Evolutionary conservation across 2,329 filamentous ascomycete genomes (phyloP), one percentile per base, ranked within the genome.

Genomic region (Westerdykella sp.): DNA sequence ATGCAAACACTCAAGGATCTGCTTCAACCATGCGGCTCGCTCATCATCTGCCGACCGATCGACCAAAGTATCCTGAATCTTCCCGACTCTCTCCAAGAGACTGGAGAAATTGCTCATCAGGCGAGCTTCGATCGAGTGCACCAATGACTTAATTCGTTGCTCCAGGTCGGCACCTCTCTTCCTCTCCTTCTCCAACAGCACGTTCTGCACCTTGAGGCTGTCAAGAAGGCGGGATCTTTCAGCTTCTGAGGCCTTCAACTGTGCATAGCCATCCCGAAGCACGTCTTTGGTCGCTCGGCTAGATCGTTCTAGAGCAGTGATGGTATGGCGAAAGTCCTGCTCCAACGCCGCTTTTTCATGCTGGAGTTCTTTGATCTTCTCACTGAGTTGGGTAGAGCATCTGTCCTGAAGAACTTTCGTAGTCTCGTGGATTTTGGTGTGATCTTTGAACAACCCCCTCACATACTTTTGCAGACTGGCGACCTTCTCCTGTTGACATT

Each of bases 371-470:
- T 42, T 28, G 14, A 60, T 49, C 30, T 55, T 54, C 2, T 45
- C 44, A 13, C 50, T 39, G 22, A 59, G 40, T 7, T 25, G 21
- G 13, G 46, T 39, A 11, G 47, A 45, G 40, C 39, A 57, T 7
- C 53, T 34, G 0, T 55, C 39, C 23, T 56, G 47, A n/a, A 50
- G 46, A 12, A 6, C 7, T 10, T 42, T 22, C 6, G 34, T 40
- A 0, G 42, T 41, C n/a, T 43, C 50, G 14, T 57, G 54, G 7
- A 60, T 13, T 7, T 49, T 54, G 16, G 54, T 52, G 16, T 57
- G 54, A 39, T 66, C 63, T 10, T 49, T 55, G 15, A 56, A 56
- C 13, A 66, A 43, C 13, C 62, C 62, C 6, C 48, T 39, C 5
- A 57, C 46, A 14, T 47, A 63, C 28, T 52, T 62, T n/a, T 59